phyloP scores from a whole-genome alignment of 495 filamentous ascomycete genomes.

The Neurospora sp. region DNA sequence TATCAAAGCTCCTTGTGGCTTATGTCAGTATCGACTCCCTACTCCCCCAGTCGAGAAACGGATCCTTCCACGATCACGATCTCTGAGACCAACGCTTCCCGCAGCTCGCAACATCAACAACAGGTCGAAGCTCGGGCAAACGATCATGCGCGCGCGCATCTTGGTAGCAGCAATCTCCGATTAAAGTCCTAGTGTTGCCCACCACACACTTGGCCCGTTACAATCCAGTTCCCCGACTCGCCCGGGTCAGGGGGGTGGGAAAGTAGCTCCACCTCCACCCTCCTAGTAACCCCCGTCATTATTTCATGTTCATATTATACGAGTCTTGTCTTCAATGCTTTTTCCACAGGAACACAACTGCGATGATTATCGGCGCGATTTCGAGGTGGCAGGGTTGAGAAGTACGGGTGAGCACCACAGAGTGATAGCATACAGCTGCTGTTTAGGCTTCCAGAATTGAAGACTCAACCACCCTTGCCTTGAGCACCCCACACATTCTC shows the following conservation, averaged over 20 bases:
- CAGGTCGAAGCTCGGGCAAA: too few species aligned
- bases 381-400: background rate
- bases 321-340: too few species aligned
- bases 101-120: slow-evolving; percentile 5
- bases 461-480: background rate
- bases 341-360: too few species aligned
- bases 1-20: slow-evolving; percentile 11
- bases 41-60: slow-evolving; percentile 50
- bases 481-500: background rate
- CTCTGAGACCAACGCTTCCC: slow-evolving; percentile 54
- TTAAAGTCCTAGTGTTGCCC: background rate
- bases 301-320: too few species aligned
- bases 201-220: background rate
- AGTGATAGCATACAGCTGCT: background rate
- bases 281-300: background rate
- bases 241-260: background rate
- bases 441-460: background rate
- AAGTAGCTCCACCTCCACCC: background rate
- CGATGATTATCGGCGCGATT: too few species aligned
- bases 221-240: background rate
- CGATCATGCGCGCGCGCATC: slow-evolving; percentile 11
- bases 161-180: slow-evolving; percentile 36
- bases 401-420: background rate
- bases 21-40: slow-evolving; percentile 10
- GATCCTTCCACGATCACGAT: slow-evolving; percentile 68